These are phyloP conservation scores for Dimargaris cristalligena DNA, from an alignment of 192 early-diverging fungal genomes.

Conservation along the genomic window DNA sequence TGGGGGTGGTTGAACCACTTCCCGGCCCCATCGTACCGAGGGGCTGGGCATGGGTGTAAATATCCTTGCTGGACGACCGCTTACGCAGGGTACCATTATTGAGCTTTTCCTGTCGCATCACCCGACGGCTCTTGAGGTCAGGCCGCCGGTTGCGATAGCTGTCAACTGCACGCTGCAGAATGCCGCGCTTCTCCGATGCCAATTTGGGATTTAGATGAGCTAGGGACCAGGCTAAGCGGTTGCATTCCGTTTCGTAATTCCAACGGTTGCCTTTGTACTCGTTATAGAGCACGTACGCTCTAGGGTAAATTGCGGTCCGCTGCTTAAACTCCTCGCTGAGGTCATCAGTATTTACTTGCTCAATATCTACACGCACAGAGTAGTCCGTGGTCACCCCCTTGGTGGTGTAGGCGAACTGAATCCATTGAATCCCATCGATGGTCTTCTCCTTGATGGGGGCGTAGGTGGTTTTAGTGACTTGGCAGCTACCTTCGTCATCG, in stretches of 20 bases:
- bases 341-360: constrained; percentile 26
- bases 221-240: constrained; percentile 71
- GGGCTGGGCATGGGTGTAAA: not conserved
- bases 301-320: constrained; percentile 72
- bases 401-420: constrained; percentile 46
- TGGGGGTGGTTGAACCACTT: too few relatives aligned
- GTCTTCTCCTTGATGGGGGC: not conserved
- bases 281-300: constrained; percentile 43
- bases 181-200: constrained; percentile 48
- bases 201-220: constrained; percentile 52
- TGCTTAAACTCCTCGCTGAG: constrained; percentile 41
- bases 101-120: constrained; percentile 54
- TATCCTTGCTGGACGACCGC: constrained; percentile 12
- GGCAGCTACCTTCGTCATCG: not conserved
- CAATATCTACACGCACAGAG: constrained; percentile 56
- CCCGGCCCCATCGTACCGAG: not conserved
- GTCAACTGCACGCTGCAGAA: constrained; percentile 75
- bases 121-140: constrained; percentile 53
- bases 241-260: constrained; percentile 73
- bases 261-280: constrained; percentile 69
- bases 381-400: constrained; percentile 46
- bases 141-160: constrained; percentile 53
- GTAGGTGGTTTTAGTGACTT: not conserved
- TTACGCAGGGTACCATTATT: constrained; percentile 34
- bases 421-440: constrained; percentile 41